phyloP scores from a whole-genome alignment of 139 green algal genomes.

The Chlamydomonas eustigma region DNA sequence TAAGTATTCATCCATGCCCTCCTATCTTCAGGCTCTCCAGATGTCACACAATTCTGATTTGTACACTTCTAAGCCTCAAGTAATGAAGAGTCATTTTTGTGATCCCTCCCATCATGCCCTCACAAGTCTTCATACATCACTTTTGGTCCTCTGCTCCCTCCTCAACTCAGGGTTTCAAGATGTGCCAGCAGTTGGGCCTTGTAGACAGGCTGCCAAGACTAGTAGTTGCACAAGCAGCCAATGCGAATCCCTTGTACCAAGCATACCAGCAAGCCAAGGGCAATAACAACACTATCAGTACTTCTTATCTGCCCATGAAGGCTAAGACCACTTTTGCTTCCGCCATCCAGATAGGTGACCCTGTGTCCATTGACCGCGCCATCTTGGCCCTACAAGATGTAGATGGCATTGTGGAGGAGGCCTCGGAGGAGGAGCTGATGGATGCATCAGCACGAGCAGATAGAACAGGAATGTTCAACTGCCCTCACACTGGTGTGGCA shows the following conservation, averaged over 20 bases:
- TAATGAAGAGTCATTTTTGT: too few species aligned
- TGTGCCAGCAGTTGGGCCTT: constrained; percentile 87
- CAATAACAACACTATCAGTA: constrained; percentile 42
- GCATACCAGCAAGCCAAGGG: constrained; percentile 44
- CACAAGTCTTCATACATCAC: too few species aligned
- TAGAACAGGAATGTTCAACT: constrained; percentile 95
- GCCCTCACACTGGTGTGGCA: constrained; percentile 91
- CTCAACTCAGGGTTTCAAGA: constrained; percentile 55
- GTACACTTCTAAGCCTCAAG: too few species aligned
- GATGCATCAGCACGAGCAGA: constrained; percentile 93
- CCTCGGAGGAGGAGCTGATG: constrained; percentile 99
- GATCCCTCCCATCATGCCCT: too few species aligned
- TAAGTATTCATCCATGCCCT: too few species aligned
- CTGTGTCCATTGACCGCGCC: constrained; percentile 96
- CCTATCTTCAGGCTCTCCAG: too few species aligned
- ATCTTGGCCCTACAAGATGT: constrained; percentile 87
- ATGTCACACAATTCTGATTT: too few species aligned
- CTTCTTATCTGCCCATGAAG: too few species aligned
- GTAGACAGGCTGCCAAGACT: constrained; percentile 88
- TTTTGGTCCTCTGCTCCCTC: too few species aligned
- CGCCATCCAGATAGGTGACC: constrained; percentile 97
- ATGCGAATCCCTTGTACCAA: constrained; percentile 97
- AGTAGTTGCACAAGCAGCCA: constrained; percentile 81
- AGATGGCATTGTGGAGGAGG: constrained; percentile 97
- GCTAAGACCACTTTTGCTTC: constrained; percentile 93